Conservation (phyloP, 2,329 filamentous ascomycete genomes). For the Pseudogymnoascus sp. region DNA sequence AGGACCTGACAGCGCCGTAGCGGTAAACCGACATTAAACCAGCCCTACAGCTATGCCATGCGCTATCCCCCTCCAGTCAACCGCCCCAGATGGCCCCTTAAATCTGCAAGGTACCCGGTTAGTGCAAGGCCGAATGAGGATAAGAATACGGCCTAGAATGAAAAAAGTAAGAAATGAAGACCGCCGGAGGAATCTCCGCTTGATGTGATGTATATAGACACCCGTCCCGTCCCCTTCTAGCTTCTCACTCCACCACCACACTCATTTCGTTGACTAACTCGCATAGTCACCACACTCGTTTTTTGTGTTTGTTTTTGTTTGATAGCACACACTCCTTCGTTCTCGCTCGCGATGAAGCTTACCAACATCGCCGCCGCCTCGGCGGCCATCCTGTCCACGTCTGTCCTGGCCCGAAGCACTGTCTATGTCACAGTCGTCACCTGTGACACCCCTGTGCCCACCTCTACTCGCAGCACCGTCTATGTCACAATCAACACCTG, state of each 20-base stretch:
- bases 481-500: background rate
- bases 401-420: slow-evolving; percentile 1
- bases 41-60: background rate
- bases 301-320: background rate
- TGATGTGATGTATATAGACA: background rate
- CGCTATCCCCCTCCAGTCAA: background rate
- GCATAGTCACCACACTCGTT: background rate
- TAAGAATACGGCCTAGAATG: background rate
- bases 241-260: background rate
- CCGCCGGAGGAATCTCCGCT: background rate
- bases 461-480: background rate
- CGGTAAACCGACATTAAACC: background rate
- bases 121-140: background rate
- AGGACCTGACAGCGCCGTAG: background rate
- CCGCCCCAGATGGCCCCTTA: background rate
- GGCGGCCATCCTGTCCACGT: background rate
- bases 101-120: background rate
- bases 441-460: background rate
- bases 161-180: background rate
- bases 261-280: background rate
- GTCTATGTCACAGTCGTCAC: background rate
- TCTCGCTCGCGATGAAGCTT: background rate
- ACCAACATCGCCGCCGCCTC: background rate
- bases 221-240: background rate
- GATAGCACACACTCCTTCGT: background rate